These are phyloP conservation scores for Fusarium nisikadoi DNA, from an alignment of 2,329 filamentous ascomycete genomes.

Conservation along the genomic window DNA sequence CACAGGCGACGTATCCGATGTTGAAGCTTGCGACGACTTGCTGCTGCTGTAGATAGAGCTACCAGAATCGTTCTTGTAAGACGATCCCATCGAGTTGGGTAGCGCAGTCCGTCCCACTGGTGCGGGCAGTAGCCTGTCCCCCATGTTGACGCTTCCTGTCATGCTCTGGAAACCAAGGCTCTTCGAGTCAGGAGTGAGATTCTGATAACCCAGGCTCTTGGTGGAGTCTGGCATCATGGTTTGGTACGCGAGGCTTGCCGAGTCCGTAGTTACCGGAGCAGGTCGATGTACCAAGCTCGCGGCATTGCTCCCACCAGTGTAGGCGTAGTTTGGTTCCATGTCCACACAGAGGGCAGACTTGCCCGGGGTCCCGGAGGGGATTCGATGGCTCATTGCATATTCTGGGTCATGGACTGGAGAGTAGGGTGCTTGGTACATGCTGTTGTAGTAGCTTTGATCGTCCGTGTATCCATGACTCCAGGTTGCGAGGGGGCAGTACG, in stretches of 20 bases:
- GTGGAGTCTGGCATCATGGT: conserved; percentile 9
- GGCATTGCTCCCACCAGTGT: conserved; percentile 24
- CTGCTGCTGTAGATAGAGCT: conserved; percentile 40
- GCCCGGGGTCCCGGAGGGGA: conserved; percentile 27
- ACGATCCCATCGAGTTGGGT: conserved; percentile 29
- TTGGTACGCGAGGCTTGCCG: conserved; percentile 8
- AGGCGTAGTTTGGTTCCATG: conserved; percentile 44
- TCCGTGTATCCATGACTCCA: conserved; percentile 45
- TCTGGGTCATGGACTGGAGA: conserved; percentile 35
- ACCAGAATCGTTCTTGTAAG: conserved; percentile 44
- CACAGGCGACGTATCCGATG: conserved; percentile 33
- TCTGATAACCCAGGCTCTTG: conserved; percentile 7
- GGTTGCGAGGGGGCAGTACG: conserved; percentile 39
- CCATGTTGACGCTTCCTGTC: conserved; percentile 21
- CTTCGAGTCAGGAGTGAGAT: background rate
- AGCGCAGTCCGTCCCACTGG: conserved; percentile 32
- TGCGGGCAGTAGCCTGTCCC: conserved; percentile 37
- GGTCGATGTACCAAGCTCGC: conserved; percentile 29
- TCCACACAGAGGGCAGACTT: conserved; percentile 44
- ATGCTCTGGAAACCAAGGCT: conserved; percentile 37
- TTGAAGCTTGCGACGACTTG: conserved; percentile 32
- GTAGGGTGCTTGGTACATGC: conserved; percentile 39
- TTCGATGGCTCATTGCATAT: conserved; percentile 46
- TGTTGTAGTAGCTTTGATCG: conserved; percentile 41
- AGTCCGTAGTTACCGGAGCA: conserved; percentile 11